Percentiles rank a stretch among this genome's conserved stretches.
Conservation (phyloP, 352 stramenopile genomes). For the Phytopythium chamaehyphon region DNA sequence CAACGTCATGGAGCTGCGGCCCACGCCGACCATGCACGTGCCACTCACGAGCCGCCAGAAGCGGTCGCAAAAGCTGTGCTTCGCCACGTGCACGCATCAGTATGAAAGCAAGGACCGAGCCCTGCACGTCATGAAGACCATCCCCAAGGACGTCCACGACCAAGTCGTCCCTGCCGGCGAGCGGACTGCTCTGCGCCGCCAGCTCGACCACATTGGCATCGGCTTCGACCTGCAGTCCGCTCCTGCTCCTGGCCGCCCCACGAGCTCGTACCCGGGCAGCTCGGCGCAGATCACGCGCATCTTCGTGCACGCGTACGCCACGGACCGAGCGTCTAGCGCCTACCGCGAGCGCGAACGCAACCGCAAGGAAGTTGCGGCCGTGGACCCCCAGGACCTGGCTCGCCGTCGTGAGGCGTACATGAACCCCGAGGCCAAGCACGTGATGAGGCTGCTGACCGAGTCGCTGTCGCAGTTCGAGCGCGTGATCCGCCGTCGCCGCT, state of each 20-base stretch:
- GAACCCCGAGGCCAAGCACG: constrained; percentile 40
- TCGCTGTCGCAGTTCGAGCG: constrained; percentile 48
- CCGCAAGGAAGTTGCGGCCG: constrained; percentile 13
- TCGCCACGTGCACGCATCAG: constrained; percentile 42
- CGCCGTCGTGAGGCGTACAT: constrained; percentile 31
- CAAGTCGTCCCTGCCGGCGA: constrained; percentile 35
- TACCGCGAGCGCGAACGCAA: constrained; percentile 25
- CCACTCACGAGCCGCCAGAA: constrained; percentile 30
- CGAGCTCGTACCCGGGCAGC: constrained; percentile 14
- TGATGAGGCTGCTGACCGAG: constrained; percentile 42
- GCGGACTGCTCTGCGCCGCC: constrained; percentile 30
- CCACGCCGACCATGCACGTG: constrained; percentile 18
- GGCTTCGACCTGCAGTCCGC: constrained; percentile 45
- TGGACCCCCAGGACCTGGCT: constrained; percentile 24
- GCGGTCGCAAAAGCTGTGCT: constrained; percentile 49
- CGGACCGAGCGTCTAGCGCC: constrained; percentile 19
- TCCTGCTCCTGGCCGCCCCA: constrained; percentile 8
- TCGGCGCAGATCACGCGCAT: constrained; percentile 36
- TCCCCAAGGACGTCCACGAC: constrained; percentile 57
- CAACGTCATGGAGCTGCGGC: constrained; percentile 30
- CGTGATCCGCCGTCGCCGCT: constrained; percentile 53
- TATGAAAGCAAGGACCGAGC: constrained; percentile 39
- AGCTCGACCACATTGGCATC: constrained; percentile 47
- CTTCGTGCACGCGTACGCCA: constrained; percentile 44
- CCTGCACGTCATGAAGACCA: constrained; percentile 53